Evolutionary conservation across 73 alveolate genomes (phyloP).

Genomic region (Tetrahymena malaccensis): DNA sequence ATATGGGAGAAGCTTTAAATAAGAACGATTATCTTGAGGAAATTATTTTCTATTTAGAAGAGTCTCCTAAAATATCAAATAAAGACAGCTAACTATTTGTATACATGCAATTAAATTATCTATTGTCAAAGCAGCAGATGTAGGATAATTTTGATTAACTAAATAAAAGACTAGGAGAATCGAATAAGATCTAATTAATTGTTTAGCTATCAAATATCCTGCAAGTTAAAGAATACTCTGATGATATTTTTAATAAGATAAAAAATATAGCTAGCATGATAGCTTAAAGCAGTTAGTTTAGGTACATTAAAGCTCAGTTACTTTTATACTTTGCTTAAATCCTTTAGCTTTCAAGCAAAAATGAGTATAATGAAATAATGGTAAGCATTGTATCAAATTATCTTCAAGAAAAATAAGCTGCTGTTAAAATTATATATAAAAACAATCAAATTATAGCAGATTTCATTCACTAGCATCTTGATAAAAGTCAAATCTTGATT

Average conservation of each 20-base stretch:
- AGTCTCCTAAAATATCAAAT: no score
- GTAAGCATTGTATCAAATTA: neutral
- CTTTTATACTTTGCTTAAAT: neutral
- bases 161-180: no score
- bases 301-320: neutral
- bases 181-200: no score
- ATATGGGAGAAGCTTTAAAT: neutral
- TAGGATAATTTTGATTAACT: no score
- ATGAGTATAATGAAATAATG: neutral
- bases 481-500: no score
- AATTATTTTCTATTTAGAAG: no score
- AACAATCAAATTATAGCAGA: neutral
- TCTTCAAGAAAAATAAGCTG: neutral
- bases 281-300: neutral
- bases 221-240: no score
- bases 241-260: no score
- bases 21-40: neutral
- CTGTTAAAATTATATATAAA: neutral
- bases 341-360: neutral
- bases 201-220: neutral
- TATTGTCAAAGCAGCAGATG: no score
- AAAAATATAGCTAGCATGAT: neutral
- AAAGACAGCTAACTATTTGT: no score
- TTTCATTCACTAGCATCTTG: neutral
- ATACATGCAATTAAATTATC: no score